Percentiles rank a stretch among this genome's conserved stretches.
These are phyloP conservation scores for Nectriaceae sp. DNA, from an alignment of 2,329 filamentous ascomycete species.

Conservation along the genomic window DNA sequence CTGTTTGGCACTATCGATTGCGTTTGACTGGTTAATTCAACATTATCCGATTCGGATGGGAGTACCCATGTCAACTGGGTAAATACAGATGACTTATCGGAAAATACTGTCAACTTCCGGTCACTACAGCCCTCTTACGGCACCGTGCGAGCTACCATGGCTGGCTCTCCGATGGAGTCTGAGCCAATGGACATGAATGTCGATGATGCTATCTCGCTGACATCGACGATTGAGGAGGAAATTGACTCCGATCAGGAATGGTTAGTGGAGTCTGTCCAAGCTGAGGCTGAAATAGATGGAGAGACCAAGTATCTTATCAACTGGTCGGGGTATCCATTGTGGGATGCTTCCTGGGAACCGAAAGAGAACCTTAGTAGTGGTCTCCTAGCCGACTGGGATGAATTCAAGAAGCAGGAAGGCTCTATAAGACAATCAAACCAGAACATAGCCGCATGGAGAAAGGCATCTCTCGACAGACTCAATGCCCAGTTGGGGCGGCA, in stretches of 20 bases:
- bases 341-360: constrained; percentile 54
- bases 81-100: too few relatives aligned
- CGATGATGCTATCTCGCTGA: constrained; percentile 33
- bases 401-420: constrained; percentile 38
- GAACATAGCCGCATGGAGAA: constrained; percentile 39
- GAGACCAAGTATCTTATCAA: constrained; percentile 35
- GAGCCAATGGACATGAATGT: constrained; percentile 8
- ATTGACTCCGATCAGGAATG: constrained; percentile 47
- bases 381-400: constrained; percentile 46
- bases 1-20: too few relatives aligned
- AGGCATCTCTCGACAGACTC: constrained; percentile 31
- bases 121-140: too few relatives aligned
- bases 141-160: too few relatives aligned
- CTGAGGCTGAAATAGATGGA: constrained; percentile 39
- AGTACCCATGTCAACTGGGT: too few relatives aligned
- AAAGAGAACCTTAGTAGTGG: constrained; percentile 41
- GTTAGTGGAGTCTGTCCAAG: constrained; percentile 53
- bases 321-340: constrained; percentile 39
- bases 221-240: constrained; percentile 35
- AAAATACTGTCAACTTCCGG: too few relatives aligned
- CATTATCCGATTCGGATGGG: too few relatives aligned
- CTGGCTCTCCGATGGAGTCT: not conserved
- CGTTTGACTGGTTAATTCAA: too few relatives aligned
- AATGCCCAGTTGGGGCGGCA: constrained; percentile 39
- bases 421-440: constrained; percentile 37